phyloP scores from a whole-genome alignment of 208 protist genomes.

The Porcisia hertigi region DNA sequence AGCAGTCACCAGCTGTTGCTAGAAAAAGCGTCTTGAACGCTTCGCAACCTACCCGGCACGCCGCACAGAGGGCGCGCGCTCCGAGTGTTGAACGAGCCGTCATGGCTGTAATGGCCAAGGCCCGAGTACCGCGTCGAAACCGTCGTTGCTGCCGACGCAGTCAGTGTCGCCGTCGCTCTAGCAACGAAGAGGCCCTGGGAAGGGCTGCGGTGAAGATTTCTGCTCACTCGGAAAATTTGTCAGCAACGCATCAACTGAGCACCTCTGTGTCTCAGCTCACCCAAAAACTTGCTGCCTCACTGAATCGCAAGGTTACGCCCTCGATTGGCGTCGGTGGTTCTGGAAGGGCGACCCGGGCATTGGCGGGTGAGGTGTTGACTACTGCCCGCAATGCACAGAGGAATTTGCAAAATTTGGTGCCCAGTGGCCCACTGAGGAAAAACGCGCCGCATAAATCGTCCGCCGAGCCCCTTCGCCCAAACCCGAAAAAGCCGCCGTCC shows the following conservation, averaged over 20 bases:
- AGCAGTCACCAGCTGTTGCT: background rate
- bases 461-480: background rate
- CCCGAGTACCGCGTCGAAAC: constrained; percentile 17
- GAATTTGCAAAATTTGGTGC: constrained; percentile 20
- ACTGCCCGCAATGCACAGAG: constrained; percentile 10
- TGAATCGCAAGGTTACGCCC: background rate
- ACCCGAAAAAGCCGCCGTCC: no score
- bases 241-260: background rate
- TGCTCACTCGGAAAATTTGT: background rate
- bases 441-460: background rate
- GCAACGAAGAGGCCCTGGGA: background rate
- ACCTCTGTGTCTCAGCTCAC: background rate
- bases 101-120: background rate
- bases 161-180: constrained; percentile 11
- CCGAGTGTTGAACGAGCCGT: background rate
- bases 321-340: background rate
- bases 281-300: background rate
- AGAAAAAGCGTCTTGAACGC: background rate
- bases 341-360: background rate
- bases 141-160: constrained; percentile 16
- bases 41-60: background rate
- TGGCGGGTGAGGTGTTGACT: background rate
- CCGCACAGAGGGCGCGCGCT: background rate
- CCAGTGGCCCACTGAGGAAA: constrained; percentile 21
- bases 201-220: background rate